Evolutionary conservation across 805 yeast genomes (phyloP).

Genomic region (Metschnikowia henanensis): DNA sequence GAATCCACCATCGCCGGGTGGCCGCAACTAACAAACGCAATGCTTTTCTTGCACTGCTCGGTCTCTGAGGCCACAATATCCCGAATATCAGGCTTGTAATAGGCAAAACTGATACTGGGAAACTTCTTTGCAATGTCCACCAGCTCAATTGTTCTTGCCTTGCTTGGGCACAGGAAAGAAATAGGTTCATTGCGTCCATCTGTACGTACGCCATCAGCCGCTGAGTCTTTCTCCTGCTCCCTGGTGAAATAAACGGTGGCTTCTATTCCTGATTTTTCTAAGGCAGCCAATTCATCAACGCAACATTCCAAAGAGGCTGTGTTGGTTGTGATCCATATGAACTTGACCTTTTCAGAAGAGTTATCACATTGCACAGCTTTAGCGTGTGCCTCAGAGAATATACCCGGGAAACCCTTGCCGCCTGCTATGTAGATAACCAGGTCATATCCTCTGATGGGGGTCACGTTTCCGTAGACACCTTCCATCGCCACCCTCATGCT

Average conservation of each 20-base stretch:
- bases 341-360: constrained; percentile 15
- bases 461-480: constrained; percentile 56
- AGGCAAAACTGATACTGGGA: constrained; percentile 38
- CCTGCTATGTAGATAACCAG: constrained; percentile 56
- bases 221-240: not conserved
- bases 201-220: not conserved
- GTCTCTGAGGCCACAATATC: constrained; percentile 37
- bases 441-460: constrained; percentile 47
- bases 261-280: constrained; percentile 29
- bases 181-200: not conserved
- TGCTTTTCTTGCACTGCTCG: constrained; percentile 31
- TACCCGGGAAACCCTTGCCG: constrained; percentile 63
- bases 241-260: constrained; percentile 35
- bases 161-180: not conserved
- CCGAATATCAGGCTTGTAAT: constrained; percentile 41
- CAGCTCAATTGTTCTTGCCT: not conserved
- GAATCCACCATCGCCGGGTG: constrained; percentile 58
- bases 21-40: constrained; percentile 60
- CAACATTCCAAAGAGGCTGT: constrained; percentile 38
- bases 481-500: constrained; percentile 48
- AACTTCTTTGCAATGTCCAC: constrained; percentile 19
- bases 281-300: constrained; percentile 33
- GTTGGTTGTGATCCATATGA: constrained; percentile 39
- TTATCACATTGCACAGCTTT: constrained; percentile 15
- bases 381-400: constrained; percentile 42